Conservation (phyloP, 2,329 filamentous ascomycete genomes). For the Penicillium nordicum region DNA sequence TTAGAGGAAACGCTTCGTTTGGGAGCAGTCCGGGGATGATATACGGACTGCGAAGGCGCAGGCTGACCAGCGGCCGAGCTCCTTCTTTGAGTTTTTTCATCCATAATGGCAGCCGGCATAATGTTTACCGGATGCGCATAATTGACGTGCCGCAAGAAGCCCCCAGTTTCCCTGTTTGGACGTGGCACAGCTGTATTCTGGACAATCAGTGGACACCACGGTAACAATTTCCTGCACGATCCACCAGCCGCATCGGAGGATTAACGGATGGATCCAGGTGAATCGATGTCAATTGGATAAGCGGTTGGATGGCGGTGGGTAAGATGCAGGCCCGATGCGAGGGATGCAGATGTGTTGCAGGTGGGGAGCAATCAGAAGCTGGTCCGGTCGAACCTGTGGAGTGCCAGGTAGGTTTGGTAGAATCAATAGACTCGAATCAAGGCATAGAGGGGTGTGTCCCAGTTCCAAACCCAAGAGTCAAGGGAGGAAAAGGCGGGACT, state of each 20-base stretch:
- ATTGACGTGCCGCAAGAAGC: conserved; percentile 23
- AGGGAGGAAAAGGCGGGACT: conserved; percentile 1
- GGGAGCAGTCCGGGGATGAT: conserved; percentile 22
- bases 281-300: conserved; percentile 11
- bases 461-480: not conserved
- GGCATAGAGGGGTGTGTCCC: not conserved
- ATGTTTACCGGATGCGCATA: conserved; percentile 21
- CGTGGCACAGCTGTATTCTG: conserved; percentile 16
- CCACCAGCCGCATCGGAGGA: conserved; percentile 20
- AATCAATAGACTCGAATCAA: conserved; percentile 3
- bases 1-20: conserved; percentile 19
- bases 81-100: conserved; percentile 25
- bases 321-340: conserved; percentile 17
- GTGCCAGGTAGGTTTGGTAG: conserved; percentile 8
- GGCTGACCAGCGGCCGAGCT: conserved; percentile 25
- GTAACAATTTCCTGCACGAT: conserved; percentile 7
- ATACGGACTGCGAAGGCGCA: conserved; percentile 24
- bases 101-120: conserved; percentile 24
- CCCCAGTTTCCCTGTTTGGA: conserved; percentile 18
- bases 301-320: conserved; percentile 2
- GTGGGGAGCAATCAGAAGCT: conserved; percentile 12
- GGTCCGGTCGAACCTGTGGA: conserved; percentile 13
- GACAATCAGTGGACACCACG: conserved; percentile 16
- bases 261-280: conserved; percentile 11
- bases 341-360: conserved; percentile 17